Evolutionary conservation across 2,329 filamentous ascomycete genomes (phyloP), one percentile per base, ranked within the genome.

Genomic region (Pleoardoris graminearum): DNA sequence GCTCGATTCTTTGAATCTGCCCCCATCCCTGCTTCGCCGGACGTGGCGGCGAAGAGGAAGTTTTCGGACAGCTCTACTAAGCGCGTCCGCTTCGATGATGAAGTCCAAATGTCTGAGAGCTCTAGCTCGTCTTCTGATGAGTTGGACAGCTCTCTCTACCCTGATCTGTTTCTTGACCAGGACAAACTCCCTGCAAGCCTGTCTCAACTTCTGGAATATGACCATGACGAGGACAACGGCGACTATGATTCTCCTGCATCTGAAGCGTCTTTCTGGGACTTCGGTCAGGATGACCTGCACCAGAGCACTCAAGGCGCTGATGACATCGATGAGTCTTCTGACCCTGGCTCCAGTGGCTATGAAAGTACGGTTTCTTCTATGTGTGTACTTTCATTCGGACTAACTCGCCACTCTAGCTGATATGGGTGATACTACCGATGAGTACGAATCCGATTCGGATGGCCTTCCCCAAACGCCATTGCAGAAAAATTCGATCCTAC

Each of bases 141-240:
- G 33, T 81, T 85, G 53, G 82, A 85, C 57, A 81, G 83, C 54
- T 83, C 85, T 57, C 83, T 91, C 58, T 90, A 90, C 56, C 87
- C 89, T 1, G 85, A 91, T 67, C 85, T 93, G 53, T 93, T 93
- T 70, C 79, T 92, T 51, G 85, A 88, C 44, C 88, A 91, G 72
- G 87, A 85, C 66, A 81, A 83, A 14, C 79, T 93, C 4, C 88
- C 91, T 62, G 86, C 88, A 5, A 80, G 81, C 46, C 85, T 93
- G 65, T 87, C 88, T 58, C 82, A 84, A 36, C 85, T 90, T 74
- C 87, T 92, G 58, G 88, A 91, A 67, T 80, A 83, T 57, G 69
- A 72, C 23, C 61, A 67, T 51, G 68, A 73, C 49, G 65, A 67
- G 41, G 69, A 74, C 33, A 61, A 68, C 30, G 85, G 80, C 4